Evolutionary conservation across 148 eudicot genomes (phyloP).

Genomic region (Rhododendron ferrugineum): DNA sequence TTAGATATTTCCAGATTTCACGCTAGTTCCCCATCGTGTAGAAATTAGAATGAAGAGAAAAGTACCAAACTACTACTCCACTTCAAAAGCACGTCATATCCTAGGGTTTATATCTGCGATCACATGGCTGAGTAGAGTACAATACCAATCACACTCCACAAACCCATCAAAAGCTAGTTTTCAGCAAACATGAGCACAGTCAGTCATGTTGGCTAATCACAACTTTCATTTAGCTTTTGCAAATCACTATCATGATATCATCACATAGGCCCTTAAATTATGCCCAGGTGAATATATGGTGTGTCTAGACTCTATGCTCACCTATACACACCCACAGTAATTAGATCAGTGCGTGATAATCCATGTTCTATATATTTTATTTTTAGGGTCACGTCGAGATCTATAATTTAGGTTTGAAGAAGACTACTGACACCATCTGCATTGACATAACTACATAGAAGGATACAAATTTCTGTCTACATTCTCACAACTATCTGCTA

Average conservation of each 20-base stretch:
- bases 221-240: not conserved
- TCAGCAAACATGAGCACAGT: not conserved
- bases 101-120: not conserved
- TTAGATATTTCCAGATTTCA: not conserved
- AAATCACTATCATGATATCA: not conserved
- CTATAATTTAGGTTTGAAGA: not conserved
- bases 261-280: not conserved
- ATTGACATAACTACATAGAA: not conserved
- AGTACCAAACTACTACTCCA: not conserved
- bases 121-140: not conserved
- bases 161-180: not conserved
- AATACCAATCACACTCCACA: not conserved
- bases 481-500: not conserved
- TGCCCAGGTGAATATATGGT: not conserved
- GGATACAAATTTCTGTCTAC: not conserved
- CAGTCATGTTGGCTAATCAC: not conserved
- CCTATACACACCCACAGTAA: not conserved
- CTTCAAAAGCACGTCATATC: not conserved
- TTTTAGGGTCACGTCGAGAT: not conserved
- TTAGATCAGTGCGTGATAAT: not conserved
- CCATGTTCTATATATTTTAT: not conserved
- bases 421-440: not conserved
- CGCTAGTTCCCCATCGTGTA: not conserved
- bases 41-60: not conserved
- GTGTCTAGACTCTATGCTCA: too few relatives aligned